Base-by-base conservation (phyloP, 306 rosid species). In the Acacia crassicarpa region DNA sequence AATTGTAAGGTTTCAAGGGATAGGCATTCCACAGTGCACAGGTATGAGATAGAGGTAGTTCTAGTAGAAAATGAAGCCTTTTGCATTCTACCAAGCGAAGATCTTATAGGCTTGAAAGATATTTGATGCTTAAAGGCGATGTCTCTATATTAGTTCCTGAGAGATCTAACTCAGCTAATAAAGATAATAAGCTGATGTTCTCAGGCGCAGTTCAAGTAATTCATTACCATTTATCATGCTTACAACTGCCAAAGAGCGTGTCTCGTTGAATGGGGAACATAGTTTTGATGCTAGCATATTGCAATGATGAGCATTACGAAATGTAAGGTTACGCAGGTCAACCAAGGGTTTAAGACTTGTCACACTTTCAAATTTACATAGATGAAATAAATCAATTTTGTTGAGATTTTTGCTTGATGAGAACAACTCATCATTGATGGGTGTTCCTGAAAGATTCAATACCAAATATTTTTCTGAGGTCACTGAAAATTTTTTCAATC, bases 21-120 rank as follows among this genome's bases (percentile, higher is more conserved):
- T 53, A 0, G 2, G 8, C 59, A 53, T 1, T 11, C 1, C 0
- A 0, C 0, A 1, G 16, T 8, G 11, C 0, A 59, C 2, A 59
- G 2, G 4, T 0, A 0, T 22, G 4, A 3, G 16, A 22, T 3
- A 23, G 66, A 59, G 33, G 33, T 17, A 59, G 33, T 59, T 59
- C 6, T 59, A 35, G 33, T 59, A n/a, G 16, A 59, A 6, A 23
- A 2, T 2, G 15, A 59, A 59, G 66, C 66, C 33, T 23, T 59
- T 22, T 3, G 4, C 67, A 59, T 59, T 7, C 67, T 3, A 0
- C 2, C 33, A 59, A 23, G 16, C 0, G 0, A 23, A 59, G 16
- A 9, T 0, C 0, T 6, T 22, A 15, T 1, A 59, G 67, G 35
- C 17, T 23, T 0, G 35, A 59, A 59, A 59, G 67, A 10, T 23